Base-by-base conservation (phyloP, 2,329 filamentous ascomycete genomes). In the Botrytis elliptica region DNA sequence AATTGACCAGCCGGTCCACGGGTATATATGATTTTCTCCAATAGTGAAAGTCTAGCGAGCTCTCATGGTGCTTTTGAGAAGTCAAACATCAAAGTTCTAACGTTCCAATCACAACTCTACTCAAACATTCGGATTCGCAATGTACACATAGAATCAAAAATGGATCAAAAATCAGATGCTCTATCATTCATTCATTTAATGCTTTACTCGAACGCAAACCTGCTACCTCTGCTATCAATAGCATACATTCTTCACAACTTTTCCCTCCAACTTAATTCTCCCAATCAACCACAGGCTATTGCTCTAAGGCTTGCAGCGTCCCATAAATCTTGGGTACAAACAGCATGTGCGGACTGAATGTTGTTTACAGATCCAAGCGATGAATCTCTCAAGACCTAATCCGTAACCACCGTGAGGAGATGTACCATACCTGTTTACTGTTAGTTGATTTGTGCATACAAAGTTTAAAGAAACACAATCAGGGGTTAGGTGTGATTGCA, bases 361-460 rank as follows among this genome's bases (percentile, higher is more conserved):
- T 82, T 89, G 88, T 82, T 90, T 89, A 77, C 85, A 86, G 78
- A 91, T 83, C 89, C 89, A 90, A 22, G 89, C 89, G 57, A 91
- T 82, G 83, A 91, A 83, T 77, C 95, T 90, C 87, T 98, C 95
- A 70, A 97, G 88, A 78, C 96, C 96, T 67, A 99, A 87, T 71
- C 95, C 95, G 83, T 97, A 98, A 72, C 95, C 76, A 46, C 77
- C 77, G 84, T 98, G 95, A 42, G 94, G 94, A 63, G 92, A 94
- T 72, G 92, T 94, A 73, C 96, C 96, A 81, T 98, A 97, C 84
- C 92, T 94, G 60, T 60, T 63, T 12, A 33, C 59, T 40, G 52
- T 76, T 73, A 76, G 72, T 40, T 65, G 16, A 33, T 57, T 44
- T 33, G 18, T 36, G 7, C 44, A 7, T 62, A 57, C 16, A 25